phyloP scores from a whole-genome alignment of 495 filamentous ascomycete species.

The Penicillium herquei region DNA sequence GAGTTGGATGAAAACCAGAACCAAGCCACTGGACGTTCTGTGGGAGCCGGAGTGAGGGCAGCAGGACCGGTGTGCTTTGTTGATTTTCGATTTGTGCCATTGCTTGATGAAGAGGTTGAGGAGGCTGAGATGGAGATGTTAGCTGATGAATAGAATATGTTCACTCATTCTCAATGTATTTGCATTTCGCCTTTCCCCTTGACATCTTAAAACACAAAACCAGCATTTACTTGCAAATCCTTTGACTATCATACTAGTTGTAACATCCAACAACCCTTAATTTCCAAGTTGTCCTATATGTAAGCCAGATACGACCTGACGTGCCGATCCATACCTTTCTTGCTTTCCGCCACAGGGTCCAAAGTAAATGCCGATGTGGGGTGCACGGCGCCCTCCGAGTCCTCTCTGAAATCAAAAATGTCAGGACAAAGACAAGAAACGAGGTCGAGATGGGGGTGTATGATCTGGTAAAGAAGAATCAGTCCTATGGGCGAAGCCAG shows the following conservation, averaged over 20 bases:
- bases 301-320: neutral
- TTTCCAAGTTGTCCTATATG: no score
- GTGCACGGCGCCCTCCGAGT: neutral
- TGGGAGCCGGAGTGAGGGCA: conserved; percentile 21
- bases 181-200: no score
- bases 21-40: conserved; percentile 24
- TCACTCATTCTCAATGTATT: no score
- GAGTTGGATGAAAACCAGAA: conserved; percentile 53
- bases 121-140: conserved; percentile 45
- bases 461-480: conserved; percentile 9
- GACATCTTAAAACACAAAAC: no score
- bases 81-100: conserved; percentile 75
- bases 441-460: conserved; percentile 13
- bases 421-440: conserved; percentile 2
- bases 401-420: neutral
- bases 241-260: no score
- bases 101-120: conserved; percentile 53
- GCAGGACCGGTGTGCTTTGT: conserved; percentile 60
- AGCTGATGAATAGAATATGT: conserved; percentile 9
- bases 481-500: neutral
- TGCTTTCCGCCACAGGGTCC: neutral
- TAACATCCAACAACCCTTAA: no score
- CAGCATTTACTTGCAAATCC: no score
- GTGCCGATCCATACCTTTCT: neutral
- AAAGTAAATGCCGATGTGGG: neutral